Evolutionary conservation across 805 yeast genomes (phyloP).

Genomic region (Ogataea methylovora): DNA sequence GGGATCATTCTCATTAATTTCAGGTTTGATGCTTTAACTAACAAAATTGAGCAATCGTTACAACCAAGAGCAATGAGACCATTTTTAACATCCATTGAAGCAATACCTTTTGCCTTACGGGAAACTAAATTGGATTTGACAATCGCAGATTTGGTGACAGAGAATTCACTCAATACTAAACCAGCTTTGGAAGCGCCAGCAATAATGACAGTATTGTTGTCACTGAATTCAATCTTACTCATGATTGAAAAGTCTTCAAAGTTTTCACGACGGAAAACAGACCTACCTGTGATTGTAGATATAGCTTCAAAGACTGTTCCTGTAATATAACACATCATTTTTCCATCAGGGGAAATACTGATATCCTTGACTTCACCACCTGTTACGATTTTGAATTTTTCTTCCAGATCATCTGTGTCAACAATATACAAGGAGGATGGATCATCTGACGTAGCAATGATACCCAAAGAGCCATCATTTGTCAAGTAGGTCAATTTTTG

Average conservation of each 20-base stretch:
- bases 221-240: constrained; percentile 25
- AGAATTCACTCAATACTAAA: constrained; percentile 34
- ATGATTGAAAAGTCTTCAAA: constrained; percentile 11
- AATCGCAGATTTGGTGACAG: constrained; percentile 33
- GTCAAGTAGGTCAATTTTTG: constrained; percentile 57
- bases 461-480: constrained; percentile 54
- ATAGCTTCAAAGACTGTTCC: constrained; percentile 43
- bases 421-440: constrained; percentile 62
- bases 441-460: constrained; percentile 56
- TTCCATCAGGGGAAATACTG: constrained; percentile 60
- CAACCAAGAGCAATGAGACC: constrained; percentile 50
- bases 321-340: constrained; percentile 57
- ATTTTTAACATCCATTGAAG: constrained; percentile 37
- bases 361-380: constrained; percentile 54
- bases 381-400: constrained; percentile 46
- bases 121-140: constrained; percentile 35
- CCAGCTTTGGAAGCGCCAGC: constrained; percentile 41
- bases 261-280: constrained; percentile 21
- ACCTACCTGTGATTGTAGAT: constrained; percentile 40
- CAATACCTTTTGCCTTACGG: constrained; percentile 46
- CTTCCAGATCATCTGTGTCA: constrained; percentile 46
- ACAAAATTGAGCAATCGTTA: constrained; percentile 56
- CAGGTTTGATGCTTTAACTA: constrained; percentile 48
- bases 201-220: constrained; percentile 29
- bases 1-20: constrained; percentile 41